phyloP scores from a whole-genome alignment of 352 stramenopile species.

The Globisporangium nagaii region DNA sequence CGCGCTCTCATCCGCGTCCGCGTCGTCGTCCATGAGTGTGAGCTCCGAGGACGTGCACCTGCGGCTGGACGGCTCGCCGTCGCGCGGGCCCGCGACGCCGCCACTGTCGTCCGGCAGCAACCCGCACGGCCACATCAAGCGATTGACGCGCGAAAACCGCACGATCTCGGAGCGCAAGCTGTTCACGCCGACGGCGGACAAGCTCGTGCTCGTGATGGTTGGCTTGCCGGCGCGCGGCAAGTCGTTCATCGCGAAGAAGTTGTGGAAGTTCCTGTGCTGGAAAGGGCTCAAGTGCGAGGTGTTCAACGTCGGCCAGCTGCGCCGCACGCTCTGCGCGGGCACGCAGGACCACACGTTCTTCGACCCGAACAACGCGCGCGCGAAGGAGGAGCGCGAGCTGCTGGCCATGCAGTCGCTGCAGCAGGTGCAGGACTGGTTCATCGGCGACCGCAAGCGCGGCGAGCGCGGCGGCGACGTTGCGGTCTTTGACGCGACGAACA shows the following conservation, averaged over 20 bases:
- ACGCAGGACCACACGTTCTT: slow-evolving; percentile 90
- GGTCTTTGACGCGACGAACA: slow-evolving; percentile 90
- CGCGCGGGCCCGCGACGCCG: background rate
- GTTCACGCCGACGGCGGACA: slow-evolving; percentile 85
- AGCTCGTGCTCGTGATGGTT: slow-evolving; percentile 95
- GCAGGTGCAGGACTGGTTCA: slow-evolving; percentile 63
- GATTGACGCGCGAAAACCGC: slow-evolving; percentile 15
- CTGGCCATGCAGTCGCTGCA: slow-evolving; percentile 77
- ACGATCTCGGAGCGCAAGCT: slow-evolving; percentile 67
- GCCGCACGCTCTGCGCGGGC: slow-evolving; percentile 68
- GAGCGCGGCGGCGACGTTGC: slow-evolving; percentile 73
- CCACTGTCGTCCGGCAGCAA: too few relatives aligned
- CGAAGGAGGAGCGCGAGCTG: slow-evolving; percentile 61
- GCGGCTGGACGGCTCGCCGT: slow-evolving; percentile 2
- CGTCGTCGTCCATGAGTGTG: slow-evolving; percentile 5
- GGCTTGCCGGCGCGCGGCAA: slow-evolving; percentile 93
- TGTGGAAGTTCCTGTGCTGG: slow-evolving; percentile 77
- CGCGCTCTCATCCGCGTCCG: slow-evolving; percentile 6
- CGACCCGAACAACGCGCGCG: slow-evolving; percentile 84
- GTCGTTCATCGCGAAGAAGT: slow-evolving; percentile 94
- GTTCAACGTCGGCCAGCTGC: slow-evolving; percentile 95
- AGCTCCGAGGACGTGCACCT: background rate
- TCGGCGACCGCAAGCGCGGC: slow-evolving; percentile 16
- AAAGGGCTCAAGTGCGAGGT: slow-evolving; percentile 80
- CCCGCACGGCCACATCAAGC: slow-evolving; percentile 8